Evolutionary conservation across 176 grass and related monocot species (phyloP), one percentile per base, ranked within the genome.

Genomic region (Tuctoria greenei): DNA sequence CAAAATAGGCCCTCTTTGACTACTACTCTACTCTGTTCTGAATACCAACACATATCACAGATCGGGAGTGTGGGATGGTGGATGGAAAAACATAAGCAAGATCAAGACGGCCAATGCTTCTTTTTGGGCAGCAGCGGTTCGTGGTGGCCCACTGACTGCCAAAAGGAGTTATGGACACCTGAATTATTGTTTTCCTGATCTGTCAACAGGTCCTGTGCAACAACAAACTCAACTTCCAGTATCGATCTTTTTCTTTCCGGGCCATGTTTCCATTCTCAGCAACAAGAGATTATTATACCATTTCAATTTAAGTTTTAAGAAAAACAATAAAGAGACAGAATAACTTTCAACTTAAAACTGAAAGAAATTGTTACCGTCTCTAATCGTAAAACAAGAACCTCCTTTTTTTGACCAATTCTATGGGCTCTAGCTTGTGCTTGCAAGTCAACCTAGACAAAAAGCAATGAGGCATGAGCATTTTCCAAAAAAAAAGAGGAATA

Each of bases 371-470:
- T 84, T 83, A 99, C 95, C 12, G 95, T 99, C 77, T 99, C 95
- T 74, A 99, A 88, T 61, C 95, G 95, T 51, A 99, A 86, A 82
- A 99, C 95, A 86, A 99, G 95, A 64, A 99, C 95, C 80, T 99
- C 95, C 85, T 90, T 95, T 85, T 99, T 99, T 75, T 99, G 95
- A 44, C 95, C 95, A 92, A 99, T 95, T 79, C 95, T 85, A 57
- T 99, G 95, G 54, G 95, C 95, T 79, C 95, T 87, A 76, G 95
- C 95, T 71, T 99, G 95, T 75, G 95, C 95, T 99, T 99, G 95
- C 72, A 99, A 69, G 62, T 99, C 95, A 90, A 99, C 95, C 95
- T 99, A 75, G 79, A 80, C 15, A 61, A 66, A 8, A 75, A 71
- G 44, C 37, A 81, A 69, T 39, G 18, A 74, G 25, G 45, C 74